These are phyloP conservation scores for Rubia tinctorum DNA, from an alignment of 305 asterid species.

Conservation along the genomic window DNA sequence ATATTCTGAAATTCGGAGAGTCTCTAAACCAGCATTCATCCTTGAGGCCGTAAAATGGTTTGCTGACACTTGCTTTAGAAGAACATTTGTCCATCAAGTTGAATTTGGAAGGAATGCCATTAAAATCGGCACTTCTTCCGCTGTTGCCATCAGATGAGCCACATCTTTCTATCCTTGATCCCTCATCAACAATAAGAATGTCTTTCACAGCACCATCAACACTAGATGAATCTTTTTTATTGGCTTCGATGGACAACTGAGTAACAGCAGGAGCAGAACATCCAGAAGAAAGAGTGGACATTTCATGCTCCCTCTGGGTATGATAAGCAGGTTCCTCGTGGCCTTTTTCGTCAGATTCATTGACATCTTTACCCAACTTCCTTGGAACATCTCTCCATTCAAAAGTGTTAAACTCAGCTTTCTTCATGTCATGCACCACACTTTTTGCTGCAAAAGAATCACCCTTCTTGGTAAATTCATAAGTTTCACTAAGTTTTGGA, in stretches of 20 bases:
- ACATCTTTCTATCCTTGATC: slow-evolving; percentile 47
- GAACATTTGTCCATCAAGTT: slow-evolving; percentile 32
- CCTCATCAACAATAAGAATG: slow-evolving; percentile 44
- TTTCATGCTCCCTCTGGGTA: slow-evolving; percentile 41
- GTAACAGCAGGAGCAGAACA: slow-evolving; percentile 56
- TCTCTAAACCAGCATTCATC: slow-evolving; percentile 45
- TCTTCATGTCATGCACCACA: slow-evolving; percentile 26
- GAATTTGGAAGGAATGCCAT: slow-evolving; percentile 34
- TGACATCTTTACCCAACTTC: slow-evolving; percentile 24
- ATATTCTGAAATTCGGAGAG: slow-evolving; percentile 25
- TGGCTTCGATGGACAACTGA: slow-evolving; percentile 41
- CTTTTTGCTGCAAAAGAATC: slow-evolving; percentile 28
- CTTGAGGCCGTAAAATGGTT: slow-evolving; percentile 37
- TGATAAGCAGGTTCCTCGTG: slow-evolving; percentile 30
- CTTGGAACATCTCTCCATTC: slow-evolving; percentile 65
- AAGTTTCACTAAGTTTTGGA: slow-evolving; percentile 27
- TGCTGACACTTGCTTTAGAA: slow-evolving; percentile 27
- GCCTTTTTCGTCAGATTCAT: slow-evolving; percentile 29
- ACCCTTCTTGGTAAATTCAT: slow-evolving; percentile 25
- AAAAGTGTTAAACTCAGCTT: slow-evolving; percentile 38
- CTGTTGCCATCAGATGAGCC: slow-evolving; percentile 55
- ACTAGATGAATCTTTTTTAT: slow-evolving; percentile 38
- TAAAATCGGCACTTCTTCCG: slow-evolving; percentile 33
- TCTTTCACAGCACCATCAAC: slow-evolving; percentile 33
- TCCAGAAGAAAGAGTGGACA: slow-evolving; percentile 46